Percentiles rank a stretch among this genome's conserved stretches.
Evolutionary conservation across 2,329 filamentous ascomycete species (phyloP).

Genomic region (Trichoderma semiorbis): DNA sequence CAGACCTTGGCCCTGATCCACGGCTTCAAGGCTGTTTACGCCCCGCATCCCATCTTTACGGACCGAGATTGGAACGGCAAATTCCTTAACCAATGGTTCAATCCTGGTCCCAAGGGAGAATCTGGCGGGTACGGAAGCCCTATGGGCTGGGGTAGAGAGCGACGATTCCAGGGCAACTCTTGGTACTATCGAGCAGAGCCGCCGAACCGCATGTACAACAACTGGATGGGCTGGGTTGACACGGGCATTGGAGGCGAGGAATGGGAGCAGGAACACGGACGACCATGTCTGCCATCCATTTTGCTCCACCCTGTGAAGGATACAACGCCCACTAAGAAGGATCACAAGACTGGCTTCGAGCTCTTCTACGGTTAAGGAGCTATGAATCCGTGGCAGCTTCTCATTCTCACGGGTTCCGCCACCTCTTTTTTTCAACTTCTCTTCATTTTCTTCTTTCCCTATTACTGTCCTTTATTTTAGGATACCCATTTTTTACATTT

Average conservation of each 20-base stretch:
- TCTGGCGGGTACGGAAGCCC: constrained; percentile 53
- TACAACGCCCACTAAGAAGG: constrained; percentile 47
- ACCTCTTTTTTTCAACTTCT: neutral
- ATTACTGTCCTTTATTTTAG: constrained; percentile 9
- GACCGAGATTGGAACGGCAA: constrained; percentile 65
- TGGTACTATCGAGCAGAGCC: constrained; percentile 60
- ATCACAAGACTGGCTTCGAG: constrained; percentile 38
- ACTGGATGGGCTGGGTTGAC: constrained; percentile 60
- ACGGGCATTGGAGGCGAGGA: constrained; percentile 50
- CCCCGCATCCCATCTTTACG: constrained; percentile 75
- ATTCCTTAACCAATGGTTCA: constrained; percentile 57
- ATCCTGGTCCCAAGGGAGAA: constrained; percentile 53
- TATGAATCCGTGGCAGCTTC: neutral
- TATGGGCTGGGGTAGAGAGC: constrained; percentile 58
- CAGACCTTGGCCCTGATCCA: constrained; percentile 71
- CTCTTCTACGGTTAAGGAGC: constrained; percentile 34
- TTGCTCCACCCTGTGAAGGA: constrained; percentile 60
- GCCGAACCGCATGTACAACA: constrained; percentile 58
- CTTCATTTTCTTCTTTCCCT: neutral
- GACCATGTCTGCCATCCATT: constrained; percentile 56
- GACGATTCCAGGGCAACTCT: constrained; percentile 54
- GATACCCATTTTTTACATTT: constrained; percentile 15
- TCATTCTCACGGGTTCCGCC: neutral
- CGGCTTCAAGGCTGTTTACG: constrained; percentile 74
- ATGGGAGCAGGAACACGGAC: constrained; percentile 56